Base-by-base conservation (phyloP, 176 grass and related monocot genomes). In the Musa acuminata region DNA sequence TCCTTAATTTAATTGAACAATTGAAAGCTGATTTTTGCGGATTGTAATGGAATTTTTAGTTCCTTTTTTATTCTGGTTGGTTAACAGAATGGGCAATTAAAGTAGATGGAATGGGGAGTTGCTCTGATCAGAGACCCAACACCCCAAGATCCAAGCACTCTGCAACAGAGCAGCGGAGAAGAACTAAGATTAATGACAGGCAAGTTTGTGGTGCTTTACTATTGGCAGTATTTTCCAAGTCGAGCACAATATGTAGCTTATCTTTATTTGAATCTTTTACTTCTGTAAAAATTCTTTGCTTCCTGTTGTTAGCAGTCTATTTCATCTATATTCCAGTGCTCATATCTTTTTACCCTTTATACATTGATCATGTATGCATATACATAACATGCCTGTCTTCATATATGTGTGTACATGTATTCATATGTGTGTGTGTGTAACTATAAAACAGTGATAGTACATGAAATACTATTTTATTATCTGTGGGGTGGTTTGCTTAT, bases 121-220 rank as follows among this genome's bases (percentile, higher is more conserved):
- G 90, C 55, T 85, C 58, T 0, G 94, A 93, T 87, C 90, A 93
- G 75, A 83, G 73, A 60, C 91, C 96, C 14, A 84, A 80, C 76
- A 95, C 91, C 1, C 96, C 96, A 51, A 86, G 88, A 79, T 99
- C 91, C 9, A 99, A 99, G 83, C 96, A 99, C 74, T 99, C 96
- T 0, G 91, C 96, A 17, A 95, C 91, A 0, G 96, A 99, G 79
- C 96, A 95, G 78, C 88, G 91, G 19, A 80, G 96, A 50, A 92
- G 96, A 74, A 95, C 88, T 79, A 99, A 99, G 76, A 99, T 99
- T 78, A 99, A 99, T 86, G 96, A 95, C 74, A 94, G 96, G 96
- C 88, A 62, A 76, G 73, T 77, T 66, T 54, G 3, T 72, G 12
- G 53, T n/a, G 17, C 69, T 54, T 6, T 26, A n/a, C 55, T 29